Evolutionary conservation across 345 rosid genomes (phyloP).

Genomic region (Populus pruinosa): DNA sequence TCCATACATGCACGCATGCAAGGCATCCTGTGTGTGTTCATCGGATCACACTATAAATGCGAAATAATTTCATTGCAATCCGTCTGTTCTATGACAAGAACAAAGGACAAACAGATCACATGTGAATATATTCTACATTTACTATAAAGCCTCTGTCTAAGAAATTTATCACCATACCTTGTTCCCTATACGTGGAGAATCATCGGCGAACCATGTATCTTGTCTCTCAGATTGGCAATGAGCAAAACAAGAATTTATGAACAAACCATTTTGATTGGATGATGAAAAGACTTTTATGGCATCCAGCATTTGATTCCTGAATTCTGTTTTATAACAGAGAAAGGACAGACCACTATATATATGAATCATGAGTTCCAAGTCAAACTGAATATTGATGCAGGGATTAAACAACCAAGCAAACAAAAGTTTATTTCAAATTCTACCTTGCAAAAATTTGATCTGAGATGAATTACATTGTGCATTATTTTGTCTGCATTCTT

Average conservation of each 20-base stretch:
- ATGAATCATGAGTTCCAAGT: background rate
- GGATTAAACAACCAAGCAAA: background rate
- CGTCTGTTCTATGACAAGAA: background rate
- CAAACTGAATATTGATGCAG: background rate
- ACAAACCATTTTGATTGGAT: constrained; percentile 24
- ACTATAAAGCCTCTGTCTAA: background rate
- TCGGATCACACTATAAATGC: background rate
- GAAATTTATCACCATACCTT: constrained; percentile 14
- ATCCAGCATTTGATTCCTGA: constrained; percentile 28
- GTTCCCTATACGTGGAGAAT: constrained; percentile 18
- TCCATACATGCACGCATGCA: background rate
- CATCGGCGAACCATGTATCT: constrained; percentile 26
- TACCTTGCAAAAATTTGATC: constrained; percentile 31
- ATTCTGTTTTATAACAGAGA: constrained; percentile 20
- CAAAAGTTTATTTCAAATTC: background rate
- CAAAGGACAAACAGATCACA: background rate
- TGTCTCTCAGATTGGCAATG: constrained; percentile 36
- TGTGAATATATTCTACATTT: background rate
- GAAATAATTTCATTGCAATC: background rate
- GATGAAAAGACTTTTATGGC: constrained; percentile 15
- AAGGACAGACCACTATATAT: constrained; percentile 11
- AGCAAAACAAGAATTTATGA: constrained; percentile 30
- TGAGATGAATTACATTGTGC: constrained; percentile 25
- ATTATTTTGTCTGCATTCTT: constrained; percentile 20
- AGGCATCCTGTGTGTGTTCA: background rate